These are phyloP conservation scores for Zizania latifolia DNA, from an alignment of 176 grass and related monocot genomes.

Conservation along the genomic window DNA sequence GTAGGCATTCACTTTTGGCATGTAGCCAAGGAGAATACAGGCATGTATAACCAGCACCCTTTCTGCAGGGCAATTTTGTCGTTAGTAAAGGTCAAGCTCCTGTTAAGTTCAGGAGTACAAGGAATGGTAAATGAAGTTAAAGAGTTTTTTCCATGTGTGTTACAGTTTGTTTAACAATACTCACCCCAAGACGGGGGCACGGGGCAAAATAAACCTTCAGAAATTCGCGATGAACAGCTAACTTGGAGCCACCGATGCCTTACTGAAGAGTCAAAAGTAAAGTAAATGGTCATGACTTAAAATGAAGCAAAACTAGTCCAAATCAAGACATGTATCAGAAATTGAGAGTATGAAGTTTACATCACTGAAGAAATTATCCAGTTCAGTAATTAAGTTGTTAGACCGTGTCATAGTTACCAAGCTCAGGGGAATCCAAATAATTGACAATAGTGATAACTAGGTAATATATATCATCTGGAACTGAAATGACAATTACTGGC, in stretches of 20 bases:
- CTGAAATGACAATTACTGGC: neutral
- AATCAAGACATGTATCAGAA: neutral
- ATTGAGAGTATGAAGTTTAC: neutral
- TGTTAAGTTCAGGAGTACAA: constrained; percentile 12
- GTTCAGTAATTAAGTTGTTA: neutral
- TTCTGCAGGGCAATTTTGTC: constrained; percentile 15
- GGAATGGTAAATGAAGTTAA: constrained; percentile 25
- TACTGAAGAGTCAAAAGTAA: constrained; percentile 12
- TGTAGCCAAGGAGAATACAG: constrained; percentile 9
- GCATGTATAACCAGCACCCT: constrained; percentile 29
- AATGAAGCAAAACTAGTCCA: neutral
- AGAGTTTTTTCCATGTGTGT: constrained; percentile 13
- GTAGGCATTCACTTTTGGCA: constrained; percentile 4
- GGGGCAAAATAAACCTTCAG: constrained; percentile 39
- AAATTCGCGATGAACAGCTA: constrained; percentile 8
- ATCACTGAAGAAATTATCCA: neutral
- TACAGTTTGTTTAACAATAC: constrained; percentile 43
- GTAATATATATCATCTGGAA: neutral
- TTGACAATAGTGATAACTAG: neutral
- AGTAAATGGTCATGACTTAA: neutral
- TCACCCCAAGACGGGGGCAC: constrained; percentile 10
- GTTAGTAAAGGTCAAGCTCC: constrained; percentile 27
- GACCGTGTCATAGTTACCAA: neutral
- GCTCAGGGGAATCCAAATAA: neutral
- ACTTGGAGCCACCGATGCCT: constrained; percentile 21